Percentiles rank a stretch among this genome's conserved stretches.
phyloP scores from a whole-genome alignment of 441 rosid species.

The Arabidopsis lyrata region DNA sequence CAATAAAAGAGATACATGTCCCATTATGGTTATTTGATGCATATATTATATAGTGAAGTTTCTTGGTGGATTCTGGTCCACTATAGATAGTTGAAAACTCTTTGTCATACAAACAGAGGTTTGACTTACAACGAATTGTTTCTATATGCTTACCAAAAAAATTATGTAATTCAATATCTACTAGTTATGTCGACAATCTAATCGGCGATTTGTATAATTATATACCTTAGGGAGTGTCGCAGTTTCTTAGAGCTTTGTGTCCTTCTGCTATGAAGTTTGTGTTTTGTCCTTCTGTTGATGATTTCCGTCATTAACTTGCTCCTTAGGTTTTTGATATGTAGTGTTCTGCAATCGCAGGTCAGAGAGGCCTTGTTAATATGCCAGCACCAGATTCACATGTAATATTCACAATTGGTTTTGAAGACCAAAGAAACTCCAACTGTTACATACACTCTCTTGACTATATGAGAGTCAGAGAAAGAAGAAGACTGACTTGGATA shows the following conservation, averaged over 20 bases:
- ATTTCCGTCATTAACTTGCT: slow-evolving; percentile 2
- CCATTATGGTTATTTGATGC: slow-evolving; percentile 18
- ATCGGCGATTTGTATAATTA: slow-evolving; percentile 11
- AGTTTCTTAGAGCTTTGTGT: not conserved
- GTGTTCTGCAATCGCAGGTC: slow-evolving; percentile 3
- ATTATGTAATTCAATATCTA: slow-evolving; percentile 15
- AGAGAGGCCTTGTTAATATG: slow-evolving; percentile 18
- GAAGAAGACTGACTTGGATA: slow-evolving; percentile 55
- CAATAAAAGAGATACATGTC: slow-evolving; percentile 37
- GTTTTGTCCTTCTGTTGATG: not conserved
- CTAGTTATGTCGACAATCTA: not conserved
- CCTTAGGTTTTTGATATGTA: not conserved
- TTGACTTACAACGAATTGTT: slow-evolving; percentile 10
- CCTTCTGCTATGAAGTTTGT: slow-evolving; percentile 10
- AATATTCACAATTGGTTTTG: not conserved
- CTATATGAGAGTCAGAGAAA: not conserved
- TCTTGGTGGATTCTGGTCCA: slow-evolving; percentile 2
- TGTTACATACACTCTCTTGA: not conserved
- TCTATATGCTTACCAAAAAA: not conserved
- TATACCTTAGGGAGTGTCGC: slow-evolving; percentile 1
- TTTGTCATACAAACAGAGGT: slow-evolving; percentile 15
- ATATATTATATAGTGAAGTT: slow-evolving; percentile 12
- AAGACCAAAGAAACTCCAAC: slow-evolving; percentile 10
- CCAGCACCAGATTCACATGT: not conserved
- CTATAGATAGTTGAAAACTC: slow-evolving; percentile 16